These are phyloP conservation scores for Alternaria viburni DNA, from an alignment of 2,329 filamentous ascomycete genomes.

Conservation along the genomic window DNA sequence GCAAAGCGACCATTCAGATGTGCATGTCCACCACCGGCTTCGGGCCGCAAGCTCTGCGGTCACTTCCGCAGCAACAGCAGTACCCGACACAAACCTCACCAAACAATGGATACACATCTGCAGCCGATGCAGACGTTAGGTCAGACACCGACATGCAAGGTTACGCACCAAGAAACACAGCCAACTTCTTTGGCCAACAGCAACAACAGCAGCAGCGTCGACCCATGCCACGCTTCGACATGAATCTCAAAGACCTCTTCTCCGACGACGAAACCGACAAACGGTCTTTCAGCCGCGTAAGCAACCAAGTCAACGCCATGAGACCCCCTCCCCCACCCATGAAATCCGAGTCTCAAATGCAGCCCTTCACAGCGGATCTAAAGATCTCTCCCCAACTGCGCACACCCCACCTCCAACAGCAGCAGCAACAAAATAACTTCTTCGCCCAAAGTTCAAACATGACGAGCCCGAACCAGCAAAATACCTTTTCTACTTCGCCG, in stretches of 20 bases:
- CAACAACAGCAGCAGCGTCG: constrained; percentile 36
- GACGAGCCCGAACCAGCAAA: constrained; percentile 23
- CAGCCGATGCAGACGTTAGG: constrained; percentile 39
- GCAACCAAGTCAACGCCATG: constrained; percentile 44
- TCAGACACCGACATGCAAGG: constrained; percentile 45
- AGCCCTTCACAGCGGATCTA: constrained; percentile 33
- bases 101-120: constrained; percentile 31
- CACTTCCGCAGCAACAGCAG: constrained; percentile 26
- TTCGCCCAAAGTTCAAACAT: constrained; percentile 17
- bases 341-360: constrained; percentile 33
- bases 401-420: constrained; percentile 18
- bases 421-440: constrained; percentile 10
- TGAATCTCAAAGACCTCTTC: constrained; percentile 50
- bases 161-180: constrained; percentile 22
- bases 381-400: constrained; percentile 47
- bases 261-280: constrained; percentile 49
- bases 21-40: constrained; percentile 86
- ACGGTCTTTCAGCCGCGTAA: constrained; percentile 46
- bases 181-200: constrained; percentile 23
- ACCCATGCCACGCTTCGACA: constrained; percentile 63
- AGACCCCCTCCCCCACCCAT: constrained; percentile 38
- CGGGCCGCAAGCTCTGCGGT: constrained; percentile 55
- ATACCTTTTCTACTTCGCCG: constrained; percentile 12
- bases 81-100: constrained; percentile 29
- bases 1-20: constrained; percentile 95